Evolutionary conservation across 2,329 filamentous ascomycete genomes (phyloP), one percentile per base, ranked within the genome.

Genomic region (Penicillium sp.): DNA sequence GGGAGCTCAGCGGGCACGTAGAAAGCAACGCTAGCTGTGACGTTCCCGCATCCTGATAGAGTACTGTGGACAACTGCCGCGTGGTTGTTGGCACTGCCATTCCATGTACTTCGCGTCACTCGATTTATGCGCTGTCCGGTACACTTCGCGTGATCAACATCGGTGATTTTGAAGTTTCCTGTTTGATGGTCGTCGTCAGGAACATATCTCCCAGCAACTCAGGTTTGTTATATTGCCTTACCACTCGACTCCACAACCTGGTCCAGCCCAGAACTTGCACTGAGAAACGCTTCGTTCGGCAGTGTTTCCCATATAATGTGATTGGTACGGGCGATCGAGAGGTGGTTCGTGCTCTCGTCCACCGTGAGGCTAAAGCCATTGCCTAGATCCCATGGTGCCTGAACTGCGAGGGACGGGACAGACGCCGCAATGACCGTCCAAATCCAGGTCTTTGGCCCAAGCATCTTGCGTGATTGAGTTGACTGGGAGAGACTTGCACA

Each of bases 151-250:
- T 34, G 36, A 25, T 54, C 50, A 1, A 54, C 45, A 15, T 53
- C 43, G 7, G 43, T 50, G 36, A 56, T 53, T 19, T 55, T 53
- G 43, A 55, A 56, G 34, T 53, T 55, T n/a, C n/a, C n/a, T n/a
- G n/a, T n/a, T n/a, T n/a, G n/a, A n/a, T n/a, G n/a, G n/a, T n/a
- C n/a, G n/a, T n/a, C n/a, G n/a, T n/a, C n/a, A n/a, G n/a, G n/a
- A n/a, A n/a, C n/a, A n/a, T n/a, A n/a, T n/a, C n/a, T n/a, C n/a
- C n/a, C n/a, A n/a, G n/a, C n/a, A n/a, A n/a, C n/a, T n/a, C n/a
- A n/a, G n/a, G n/a, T n/a, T n/a, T n/a, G n/a, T n/a, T n/a, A n/a
- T n/a, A n/a, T n/a, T n/a, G n/a, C n/a, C n/a, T n/a, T n/a, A n/a
- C 53, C 53, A 27, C 42, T 52, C 3, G 52, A 45, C 10, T 33